phyloP scores from a whole-genome alignment of 257 asterid species.

The Ophiorrhiza pumila region DNA sequence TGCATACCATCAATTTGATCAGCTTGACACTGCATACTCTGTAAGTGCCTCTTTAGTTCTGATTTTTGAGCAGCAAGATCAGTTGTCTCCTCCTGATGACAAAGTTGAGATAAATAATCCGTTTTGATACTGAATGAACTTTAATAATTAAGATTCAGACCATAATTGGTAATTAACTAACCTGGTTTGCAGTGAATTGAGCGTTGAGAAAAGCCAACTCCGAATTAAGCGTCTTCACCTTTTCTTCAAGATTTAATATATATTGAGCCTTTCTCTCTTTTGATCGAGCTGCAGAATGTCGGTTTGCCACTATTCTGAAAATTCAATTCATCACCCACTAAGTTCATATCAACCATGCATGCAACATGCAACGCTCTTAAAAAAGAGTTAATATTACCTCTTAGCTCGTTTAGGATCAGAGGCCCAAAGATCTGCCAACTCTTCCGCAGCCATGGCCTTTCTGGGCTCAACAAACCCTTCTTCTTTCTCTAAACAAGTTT shows the following conservation, averaged over 20 bases:
- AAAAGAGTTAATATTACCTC: conserved; percentile 11
- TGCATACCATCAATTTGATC: conserved; percentile 13
- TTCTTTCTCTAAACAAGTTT: conserved; percentile 4
- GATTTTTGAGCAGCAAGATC: conserved; percentile 17
- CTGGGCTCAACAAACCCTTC: conserved; percentile 22
- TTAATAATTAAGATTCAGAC: too few relatives aligned
- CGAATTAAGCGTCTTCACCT: conserved; percentile 15
- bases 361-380: background rate
- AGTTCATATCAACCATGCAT: too few relatives aligned
- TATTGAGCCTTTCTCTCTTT: conserved; percentile 28
- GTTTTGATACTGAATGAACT: too few relatives aligned
- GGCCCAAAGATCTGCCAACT: conserved; percentile 31
- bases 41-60: conserved; percentile 18
- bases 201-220: conserved; percentile 10
- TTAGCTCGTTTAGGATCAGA: conserved; percentile 28
- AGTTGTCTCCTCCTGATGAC: conserved; percentile 12
- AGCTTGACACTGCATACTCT: conserved; percentile 12
- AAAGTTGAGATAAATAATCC: too few relatives aligned
- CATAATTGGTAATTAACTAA: too few relatives aligned
- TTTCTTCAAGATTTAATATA: conserved; percentile 17
- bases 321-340: too few relatives aligned
- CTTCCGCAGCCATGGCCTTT: conserved; percentile 26
- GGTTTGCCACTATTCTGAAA: conserved; percentile 26
- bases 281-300: conserved; percentile 29
- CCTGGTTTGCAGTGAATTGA: conserved; percentile 22